Base-by-base conservation (phyloP, 192 early-diverging fungal species). In the Linnemannia hyalina region DNA sequence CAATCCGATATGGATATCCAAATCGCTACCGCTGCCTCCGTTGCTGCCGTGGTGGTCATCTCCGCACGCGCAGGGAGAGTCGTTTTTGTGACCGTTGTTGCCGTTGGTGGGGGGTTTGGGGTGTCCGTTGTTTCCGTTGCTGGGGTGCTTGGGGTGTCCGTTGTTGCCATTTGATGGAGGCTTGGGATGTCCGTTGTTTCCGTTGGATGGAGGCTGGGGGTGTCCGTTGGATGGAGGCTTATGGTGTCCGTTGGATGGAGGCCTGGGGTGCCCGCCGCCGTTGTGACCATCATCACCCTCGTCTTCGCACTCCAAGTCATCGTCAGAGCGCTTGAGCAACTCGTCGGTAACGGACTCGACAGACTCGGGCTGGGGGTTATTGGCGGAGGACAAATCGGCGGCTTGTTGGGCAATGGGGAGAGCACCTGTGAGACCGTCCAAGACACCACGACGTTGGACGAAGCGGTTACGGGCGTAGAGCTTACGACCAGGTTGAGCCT, bases 391-490 rank as follows among this genome's bases (percentile, higher is more conserved):
- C 16, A 49, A 15, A 29, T 63, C 60, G 26, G 11, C 8, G 7
- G 60, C 44, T 3, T 44, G 3, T 26, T 63, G n/a, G 3, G 26
- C 60, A 11, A 63, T 63, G 9, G 60, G 60, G 11, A 63, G 55
- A 22, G 16, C 15, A 0, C 68, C 68, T 2, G 40, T 11, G 15
- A 70, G 38, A 22, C 23, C 35, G n/a, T 42, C 69, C 18, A 70
- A 4, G 10, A 63, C n/a, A 2, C 40, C 20, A 23, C 38, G 57
- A 22, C 75, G 74, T 13, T 75, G 36, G 29, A 26, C 75, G 36
- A 76, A 46, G 29, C 75, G 20, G 75, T 65, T 68, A 3, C 57
- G 75, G 26, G 75, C 75, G 49, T 76, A 76, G 42, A 76, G 75
- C 40, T 76, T 29, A 63, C 60, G 60, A 13, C 3, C 26, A 26